Evolutionary conservation across 139 green algal genomes (phyloP).

Genomic region (Gonium pectorale): DNA sequence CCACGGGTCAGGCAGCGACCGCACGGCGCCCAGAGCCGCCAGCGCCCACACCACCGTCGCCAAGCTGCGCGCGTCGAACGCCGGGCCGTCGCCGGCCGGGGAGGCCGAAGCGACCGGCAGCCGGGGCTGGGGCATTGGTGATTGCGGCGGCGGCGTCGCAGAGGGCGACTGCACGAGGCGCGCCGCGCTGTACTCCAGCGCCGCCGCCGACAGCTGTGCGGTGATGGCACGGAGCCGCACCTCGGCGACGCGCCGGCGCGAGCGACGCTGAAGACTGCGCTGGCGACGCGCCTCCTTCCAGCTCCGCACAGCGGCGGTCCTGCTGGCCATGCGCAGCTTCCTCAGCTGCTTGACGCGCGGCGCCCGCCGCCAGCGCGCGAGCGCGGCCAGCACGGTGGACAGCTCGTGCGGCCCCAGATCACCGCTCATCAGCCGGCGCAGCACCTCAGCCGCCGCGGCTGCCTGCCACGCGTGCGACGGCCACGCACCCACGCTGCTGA

Average conservation of each 20-base stretch:
- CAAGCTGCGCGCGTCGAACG: neutral
- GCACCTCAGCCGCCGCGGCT: neutral
- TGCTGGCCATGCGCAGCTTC: too few relatives aligned
- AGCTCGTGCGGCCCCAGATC: constrained; percentile 2
- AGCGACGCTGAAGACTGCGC: too few relatives aligned
- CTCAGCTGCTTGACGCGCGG: neutral
- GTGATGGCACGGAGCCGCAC: neutral
- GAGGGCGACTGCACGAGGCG: too few relatives aligned
- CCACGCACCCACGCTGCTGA: constrained; percentile 32
- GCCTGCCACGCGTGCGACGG: neutral
- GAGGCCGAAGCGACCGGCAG: neutral
- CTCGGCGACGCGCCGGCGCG: neutral
- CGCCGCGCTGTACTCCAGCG: neutral
- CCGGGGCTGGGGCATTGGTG: neutral
- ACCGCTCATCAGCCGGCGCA: neutral
- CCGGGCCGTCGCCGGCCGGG: neutral
- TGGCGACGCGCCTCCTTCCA: too few relatives aligned
- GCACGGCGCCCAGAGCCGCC: neutral
- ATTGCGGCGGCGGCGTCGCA: too few relatives aligned
- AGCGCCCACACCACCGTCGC: constrained; percentile 7
- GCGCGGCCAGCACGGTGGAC: constrained; percentile 5
- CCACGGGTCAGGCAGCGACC: constrained; percentile 12
- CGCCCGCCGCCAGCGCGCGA: constrained; percentile 21
- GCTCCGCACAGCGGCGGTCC: too few relatives aligned
- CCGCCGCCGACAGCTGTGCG: neutral